Base-by-base conservation (phyloP, 257 asterid genomes). In the Handroanthus guayacan region DNA sequence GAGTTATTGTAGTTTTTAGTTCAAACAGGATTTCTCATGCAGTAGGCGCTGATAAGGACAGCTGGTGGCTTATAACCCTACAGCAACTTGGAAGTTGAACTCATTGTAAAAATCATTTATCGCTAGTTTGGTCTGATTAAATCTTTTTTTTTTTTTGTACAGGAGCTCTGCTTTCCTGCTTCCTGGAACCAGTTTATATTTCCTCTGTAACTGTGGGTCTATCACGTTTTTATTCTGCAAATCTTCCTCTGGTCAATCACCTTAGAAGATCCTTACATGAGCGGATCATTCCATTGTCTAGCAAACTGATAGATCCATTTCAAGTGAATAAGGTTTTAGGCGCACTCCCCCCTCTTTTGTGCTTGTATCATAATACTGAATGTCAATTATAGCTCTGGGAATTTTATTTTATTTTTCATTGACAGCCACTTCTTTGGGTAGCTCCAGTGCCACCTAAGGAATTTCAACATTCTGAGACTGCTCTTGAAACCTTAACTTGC, bases 381-480 rank as follows among this genome's bases (percentile, higher is more conserved):
- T 64, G 43, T 78, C 51, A 34, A 70, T 34, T 75, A 62, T 67
- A 62, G 62, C 39, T 74, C 56, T 12, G 9, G 34, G 51, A 67
- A 58, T 69, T 38, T 41, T 70, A 34, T 71, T 58, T 55, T 62
- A 38, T 74, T 76, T 72, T 9, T 72, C 20, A 25, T 72, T 76
- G 55, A 58, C 87, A 95, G 99, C 94, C 97, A 54, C 79, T 78
- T 45, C 77, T 95, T 74, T 80, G 78, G 62, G 80, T 85, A 16
- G 97, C 97, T 72, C 89, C 96, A 6, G 75, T 82, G 66, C 98
- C 99, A 50, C 87, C 97, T 9, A 71, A 69, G 84, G 95, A 92
- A 82, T 92, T 95, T 86, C 98, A 90, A 83, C 98, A 92, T 78
- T 85, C 91, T 56, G 93, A 89, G 86, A 89, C 96, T 77, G 96